Evolutionary conservation across 2,329 filamentous ascomycete species (phyloP).

Genomic region (Akanthomyces dipterigenus): DNA sequence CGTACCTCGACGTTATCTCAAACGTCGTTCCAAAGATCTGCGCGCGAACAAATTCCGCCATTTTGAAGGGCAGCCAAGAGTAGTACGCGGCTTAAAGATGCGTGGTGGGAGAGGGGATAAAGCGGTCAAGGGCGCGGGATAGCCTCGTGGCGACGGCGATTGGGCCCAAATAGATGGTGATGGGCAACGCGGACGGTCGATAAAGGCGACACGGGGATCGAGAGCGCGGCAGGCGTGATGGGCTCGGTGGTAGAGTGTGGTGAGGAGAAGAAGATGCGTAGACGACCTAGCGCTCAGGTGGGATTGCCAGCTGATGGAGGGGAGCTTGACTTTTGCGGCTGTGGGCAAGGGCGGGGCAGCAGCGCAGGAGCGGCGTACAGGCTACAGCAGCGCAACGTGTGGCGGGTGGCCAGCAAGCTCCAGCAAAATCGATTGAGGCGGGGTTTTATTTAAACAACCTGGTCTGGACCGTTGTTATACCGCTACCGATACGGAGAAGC

Average conservation of each 20-base stretch:
- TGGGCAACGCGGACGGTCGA: neutral
- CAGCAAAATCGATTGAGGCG: neutral
- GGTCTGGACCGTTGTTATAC: neutral
- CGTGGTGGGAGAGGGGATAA: neutral
- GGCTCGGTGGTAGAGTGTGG: neutral
- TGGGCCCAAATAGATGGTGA: constrained; percentile 1
- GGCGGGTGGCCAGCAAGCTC: neutral
- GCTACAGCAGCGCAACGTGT: neutral
- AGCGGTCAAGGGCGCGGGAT: constrained; percentile 10
- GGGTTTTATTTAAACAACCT: neutral
- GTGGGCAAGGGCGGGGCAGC: constrained; percentile 10
- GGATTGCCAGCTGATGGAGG: constrained; percentile 3
- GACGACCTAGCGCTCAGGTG: neutral
- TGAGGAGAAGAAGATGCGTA: constrained; percentile 6
- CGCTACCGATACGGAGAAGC: neutral
- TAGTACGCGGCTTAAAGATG: constrained; percentile 9
- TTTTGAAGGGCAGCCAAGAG: constrained; percentile 41
- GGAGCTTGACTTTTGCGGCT: constrained; percentile 11
- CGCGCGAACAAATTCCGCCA: constrained; percentile 98
- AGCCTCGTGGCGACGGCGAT: neutral
- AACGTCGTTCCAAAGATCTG: constrained; percentile 99
- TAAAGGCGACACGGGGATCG: neutral
- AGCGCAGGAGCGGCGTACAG: neutral
- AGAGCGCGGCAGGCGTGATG: neutral
- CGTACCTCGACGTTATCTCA: constrained; percentile 95